phyloP scores from a whole-genome alignment of 345 rosid species.

The Sonneratia caseolaris region DNA sequence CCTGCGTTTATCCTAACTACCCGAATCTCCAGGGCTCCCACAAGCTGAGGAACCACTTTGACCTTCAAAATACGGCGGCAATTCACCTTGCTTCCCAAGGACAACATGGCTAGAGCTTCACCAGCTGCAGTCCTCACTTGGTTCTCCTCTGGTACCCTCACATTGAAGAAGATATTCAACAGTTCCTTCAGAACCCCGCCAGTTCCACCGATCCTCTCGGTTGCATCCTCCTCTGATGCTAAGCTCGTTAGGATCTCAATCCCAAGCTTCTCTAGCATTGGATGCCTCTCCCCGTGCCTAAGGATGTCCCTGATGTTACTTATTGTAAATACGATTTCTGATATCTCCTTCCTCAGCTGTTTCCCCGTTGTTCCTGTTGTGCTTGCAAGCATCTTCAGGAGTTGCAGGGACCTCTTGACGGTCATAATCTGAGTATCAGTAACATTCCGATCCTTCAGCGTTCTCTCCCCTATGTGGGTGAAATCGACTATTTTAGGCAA shows the following conservation, averaged over 20 bases:
- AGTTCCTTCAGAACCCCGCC: conserved; percentile 77
- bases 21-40: conserved; percentile 42
- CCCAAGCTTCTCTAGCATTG: conserved; percentile 52
- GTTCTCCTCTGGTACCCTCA: conserved; percentile 18
- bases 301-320: conserved; percentile 73
- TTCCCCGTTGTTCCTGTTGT: conserved; percentile 67
- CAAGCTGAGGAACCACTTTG: conserved; percentile 35
- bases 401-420: conserved; percentile 61
- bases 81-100: conserved; percentile 60
- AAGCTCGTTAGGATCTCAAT: conserved; percentile 64
- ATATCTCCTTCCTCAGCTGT: conserved; percentile 66
- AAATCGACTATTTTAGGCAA: conserved; percentile 75
- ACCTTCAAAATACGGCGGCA: conserved; percentile 60
- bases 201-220: conserved; percentile 73
- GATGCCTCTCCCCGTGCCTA: conserved; percentile 50
- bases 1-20: conserved; percentile 59
- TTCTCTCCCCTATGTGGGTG: conserved; percentile 43
- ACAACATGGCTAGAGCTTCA: conserved; percentile 82
- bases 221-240: conserved; percentile 62
- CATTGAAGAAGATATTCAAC: conserved; percentile 56
- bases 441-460: conserved; percentile 38
- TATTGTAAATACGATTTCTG: conserved; percentile 80
- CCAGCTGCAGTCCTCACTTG: conserved; percentile 64
- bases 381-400: conserved; percentile 76
- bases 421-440: conserved; percentile 48